A percentile compares a stretch with the other conserved stretches of the same genome.
phyloP scores from a whole-genome alignment of 2,329 filamentous ascomycete species.

The Venturia aucupariae region DNA sequence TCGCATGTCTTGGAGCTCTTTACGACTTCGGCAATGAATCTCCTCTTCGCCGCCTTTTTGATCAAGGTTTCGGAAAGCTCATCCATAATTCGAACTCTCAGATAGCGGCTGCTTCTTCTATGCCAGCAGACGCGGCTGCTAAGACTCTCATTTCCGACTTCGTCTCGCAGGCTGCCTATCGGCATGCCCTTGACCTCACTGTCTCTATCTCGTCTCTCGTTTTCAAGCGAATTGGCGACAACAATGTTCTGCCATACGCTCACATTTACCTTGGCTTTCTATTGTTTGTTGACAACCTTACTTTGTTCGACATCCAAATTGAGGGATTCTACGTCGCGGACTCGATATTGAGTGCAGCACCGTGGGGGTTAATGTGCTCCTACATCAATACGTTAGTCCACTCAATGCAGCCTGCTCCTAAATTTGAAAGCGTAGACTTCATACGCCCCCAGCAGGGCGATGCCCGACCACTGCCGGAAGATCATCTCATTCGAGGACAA shows the following conservation, averaged over 20 bases:
- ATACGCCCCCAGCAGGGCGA: slow-evolving; percentile 37
- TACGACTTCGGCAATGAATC: slow-evolving; percentile 47
- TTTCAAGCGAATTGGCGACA: slow-evolving; percentile 45
- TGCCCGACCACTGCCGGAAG: slow-evolving; percentile 55
- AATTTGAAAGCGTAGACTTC: slow-evolving; percentile 38
- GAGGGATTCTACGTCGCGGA: neutral
- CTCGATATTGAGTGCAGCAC: slow-evolving; percentile 23
- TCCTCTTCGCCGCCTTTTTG: slow-evolving; percentile 35
- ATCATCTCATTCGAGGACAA: slow-evolving; percentile 57
- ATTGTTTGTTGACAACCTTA: slow-evolving; percentile 28
- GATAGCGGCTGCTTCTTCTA: too few species aligned
- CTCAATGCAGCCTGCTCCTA: slow-evolving; percentile 27
- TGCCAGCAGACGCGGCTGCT: neutral
- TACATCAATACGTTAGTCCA: slow-evolving; percentile 46
- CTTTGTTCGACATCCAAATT: slow-evolving; percentile 16
- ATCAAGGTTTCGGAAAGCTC: slow-evolving; percentile 3
- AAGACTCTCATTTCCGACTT: slow-evolving; percentile 17
- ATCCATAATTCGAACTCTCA: too few species aligned
- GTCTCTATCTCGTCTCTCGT: slow-evolving; percentile 39
- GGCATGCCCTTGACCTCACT: slow-evolving; percentile 33
- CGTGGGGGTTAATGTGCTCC: slow-evolving; percentile 41
- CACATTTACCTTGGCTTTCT: slow-evolving; percentile 56
- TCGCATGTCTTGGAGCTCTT: slow-evolving; percentile 46
- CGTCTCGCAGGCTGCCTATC: slow-evolving; percentile 17
- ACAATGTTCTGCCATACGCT: slow-evolving; percentile 52